Conservation (phyloP, 139 green algal genomes). For the Micromonas pusilla region DNA sequence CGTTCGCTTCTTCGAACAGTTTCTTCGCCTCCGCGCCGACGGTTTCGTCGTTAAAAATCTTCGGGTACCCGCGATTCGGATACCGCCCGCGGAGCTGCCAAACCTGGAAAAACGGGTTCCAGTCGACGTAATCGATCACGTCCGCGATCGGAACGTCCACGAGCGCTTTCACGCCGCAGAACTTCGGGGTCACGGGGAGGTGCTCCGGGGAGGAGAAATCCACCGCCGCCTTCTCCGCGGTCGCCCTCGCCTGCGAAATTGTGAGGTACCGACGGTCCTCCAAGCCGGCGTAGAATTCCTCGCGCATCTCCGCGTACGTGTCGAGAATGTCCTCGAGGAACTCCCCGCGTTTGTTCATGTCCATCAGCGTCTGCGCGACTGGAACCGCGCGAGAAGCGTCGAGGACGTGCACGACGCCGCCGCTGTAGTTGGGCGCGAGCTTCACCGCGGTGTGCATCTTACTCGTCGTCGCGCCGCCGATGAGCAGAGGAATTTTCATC, state of each 20-base stretch:
- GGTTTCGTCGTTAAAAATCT: slow-evolving; percentile 98
- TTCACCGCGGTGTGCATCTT: slow-evolving; percentile 99
- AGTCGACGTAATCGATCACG: slow-evolving; percentile 93
- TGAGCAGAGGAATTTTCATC: slow-evolving; percentile 84
- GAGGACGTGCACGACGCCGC: slow-evolving; percentile 85
- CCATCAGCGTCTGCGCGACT: slow-evolving; percentile 80
- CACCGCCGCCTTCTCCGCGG: slow-evolving; percentile 41
- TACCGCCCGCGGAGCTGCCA: slow-evolving; percentile 97
- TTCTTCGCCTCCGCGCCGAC: slow-evolving; percentile 93
- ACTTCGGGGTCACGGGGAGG: slow-evolving; percentile 60
- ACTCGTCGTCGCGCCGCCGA: slow-evolving; percentile 92
- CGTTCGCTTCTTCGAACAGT: slow-evolving; percentile 89
- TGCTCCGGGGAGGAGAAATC: slow-evolving; percentile 79
- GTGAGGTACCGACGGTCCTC: slow-evolving; percentile 86
- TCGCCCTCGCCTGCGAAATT: slow-evolving; percentile 44
- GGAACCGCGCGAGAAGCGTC: slow-evolving; percentile 88
- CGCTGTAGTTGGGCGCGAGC: slow-evolving; percentile 82
- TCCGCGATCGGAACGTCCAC: slow-evolving; percentile 79
- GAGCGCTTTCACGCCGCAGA: slow-evolving; percentile 68
- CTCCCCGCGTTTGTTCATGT: slow-evolving; percentile 51
- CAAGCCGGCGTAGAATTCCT: slow-evolving; percentile 93
- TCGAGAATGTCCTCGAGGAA: slow-evolving; percentile 77
- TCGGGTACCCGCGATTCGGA: slow-evolving; percentile 96
- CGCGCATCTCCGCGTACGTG: slow-evolving; percentile 86
- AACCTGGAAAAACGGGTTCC: slow-evolving; percentile 99